Conservation (phyloP, 2,329 filamentous ascomycete species). For the Trichophyton verrucosum region DNA sequence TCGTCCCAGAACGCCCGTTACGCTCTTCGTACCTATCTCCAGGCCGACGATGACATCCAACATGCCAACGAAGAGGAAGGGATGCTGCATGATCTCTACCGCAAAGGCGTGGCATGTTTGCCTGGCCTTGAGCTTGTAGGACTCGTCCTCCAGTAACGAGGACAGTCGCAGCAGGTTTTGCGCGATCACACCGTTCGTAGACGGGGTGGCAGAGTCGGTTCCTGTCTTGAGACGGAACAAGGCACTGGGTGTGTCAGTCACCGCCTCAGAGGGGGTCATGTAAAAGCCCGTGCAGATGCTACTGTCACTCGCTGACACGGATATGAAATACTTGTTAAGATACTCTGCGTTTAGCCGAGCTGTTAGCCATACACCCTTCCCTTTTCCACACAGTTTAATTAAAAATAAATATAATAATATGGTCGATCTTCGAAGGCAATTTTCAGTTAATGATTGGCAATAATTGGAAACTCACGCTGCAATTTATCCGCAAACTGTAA, state of each 20-base stretch:
- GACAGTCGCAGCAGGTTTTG: conserved; percentile 75
- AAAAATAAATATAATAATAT: not conserved
- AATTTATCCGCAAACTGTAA: conserved; percentile 70
- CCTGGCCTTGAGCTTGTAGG: conserved; percentile 52
- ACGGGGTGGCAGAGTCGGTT: conserved; percentile 85
- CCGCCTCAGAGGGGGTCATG: conserved; percentile 34
- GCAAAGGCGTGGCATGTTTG: conserved; percentile 77
- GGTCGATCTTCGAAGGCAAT: not conserved
- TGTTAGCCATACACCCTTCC: conserved; percentile 4
- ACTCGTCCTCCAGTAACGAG: conserved; percentile 52
- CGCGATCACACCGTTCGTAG: conserved; percentile 77
- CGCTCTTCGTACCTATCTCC: conserved; percentile 53
- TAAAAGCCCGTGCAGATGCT: conserved; percentile 31
- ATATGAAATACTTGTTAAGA: conserved; percentile 68
- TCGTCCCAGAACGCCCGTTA: conserved; percentile 42
- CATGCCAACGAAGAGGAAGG: conserved; percentile 77
- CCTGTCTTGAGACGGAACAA: conserved; percentile 87
- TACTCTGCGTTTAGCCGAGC: conserved; percentile 38
- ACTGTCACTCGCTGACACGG: conserved; percentile 36
- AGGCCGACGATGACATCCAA: conserved; percentile 63
- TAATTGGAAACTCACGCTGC: conserved; percentile 45
- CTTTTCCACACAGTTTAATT: too few relatives aligned
- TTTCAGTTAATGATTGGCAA: not conserved
- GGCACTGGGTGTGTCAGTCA: conserved; percentile 45
- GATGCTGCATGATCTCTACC: conserved; percentile 81